Evolutionary conservation across 2,329 filamentous ascomycete genomes (phyloP), one percentile per base, ranked within the genome.

Genomic region (Celoporthe dispersa): DNA sequence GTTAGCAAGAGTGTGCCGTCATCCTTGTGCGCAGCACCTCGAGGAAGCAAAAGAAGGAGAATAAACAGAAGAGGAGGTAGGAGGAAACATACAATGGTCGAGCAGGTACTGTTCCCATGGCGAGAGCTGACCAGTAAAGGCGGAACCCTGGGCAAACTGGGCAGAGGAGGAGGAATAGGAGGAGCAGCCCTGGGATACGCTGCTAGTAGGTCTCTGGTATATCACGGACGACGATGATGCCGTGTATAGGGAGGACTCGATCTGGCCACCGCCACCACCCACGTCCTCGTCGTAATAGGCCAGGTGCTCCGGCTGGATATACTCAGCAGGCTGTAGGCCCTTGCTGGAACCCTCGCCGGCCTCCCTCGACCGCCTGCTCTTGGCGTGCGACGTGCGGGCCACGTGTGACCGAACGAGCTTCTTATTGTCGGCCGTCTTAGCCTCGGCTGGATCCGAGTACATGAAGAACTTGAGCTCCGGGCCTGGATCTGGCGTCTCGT

Each of bases 381-480:
- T 70, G 35, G 69, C 69, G 33, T 70, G 69, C 1, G 66, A 68
- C n/a, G 67, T 61, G 7, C 66, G 65, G 5, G 69, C 69, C 39
- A 70, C 69, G 8, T 70, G 69, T 12, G 67, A 64, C 16, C 69
- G 61, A 8, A 70, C 69, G 55, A 62, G 66, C 44, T 57, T 70
- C 22, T 70, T 70, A 25, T 68, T 68, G 53, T 68, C 66, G 1
- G 66, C 35, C 9, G 28, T 65, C 39, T 68, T 70, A 4, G 69
- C 66, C 16, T 68, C 60, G 3, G 53, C 61, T 9, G 69, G 69
- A n/a, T 70, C 69, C 3, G 69, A 68, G 41, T 64, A 70, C n/a
- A 70, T 67, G 28, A 70, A 70, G 66, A 70, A 70, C 16, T 65
- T 60, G 19, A 70, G 55, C 41, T 68, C 66, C 4, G 60, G n/a